Evolutionary conservation across 192 early-diverging fungal genomes (phyloP).

Genomic region (Dissophora globulifera): DNA sequence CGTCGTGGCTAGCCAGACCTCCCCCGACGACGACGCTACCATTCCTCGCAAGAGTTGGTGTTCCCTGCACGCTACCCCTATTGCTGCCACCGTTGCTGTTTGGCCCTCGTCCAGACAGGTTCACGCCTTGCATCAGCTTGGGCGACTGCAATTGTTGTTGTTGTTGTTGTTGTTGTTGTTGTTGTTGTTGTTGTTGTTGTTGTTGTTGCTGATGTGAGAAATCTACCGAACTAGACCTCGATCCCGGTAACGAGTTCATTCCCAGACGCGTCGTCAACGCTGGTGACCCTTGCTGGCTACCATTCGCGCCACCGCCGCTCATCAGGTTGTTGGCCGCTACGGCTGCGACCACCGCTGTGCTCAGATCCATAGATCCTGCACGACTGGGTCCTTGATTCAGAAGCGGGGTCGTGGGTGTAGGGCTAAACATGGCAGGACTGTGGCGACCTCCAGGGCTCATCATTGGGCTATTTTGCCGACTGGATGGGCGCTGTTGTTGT

Average conservation of each 20-base stretch:
- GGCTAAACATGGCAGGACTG: slow-evolving; percentile 46
- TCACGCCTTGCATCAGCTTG: slow-evolving; percentile 1
- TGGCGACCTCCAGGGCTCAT: slow-evolving; percentile 38
- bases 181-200: slow-evolving; percentile 46
- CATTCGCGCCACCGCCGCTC: slow-evolving; percentile 5
- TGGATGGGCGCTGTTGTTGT: slow-evolving; percentile 20
- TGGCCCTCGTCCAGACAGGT: neutral
- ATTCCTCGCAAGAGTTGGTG: slow-evolving; percentile 7
- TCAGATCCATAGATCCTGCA: slow-evolving; percentile 32
- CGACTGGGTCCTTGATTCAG: slow-evolving; percentile 25
- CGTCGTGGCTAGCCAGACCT: neutral
- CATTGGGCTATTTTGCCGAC: slow-evolving; percentile 40
- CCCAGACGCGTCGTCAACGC: slow-evolving; percentile 11
- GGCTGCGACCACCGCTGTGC: too few species aligned
- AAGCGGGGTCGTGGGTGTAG: slow-evolving; percentile 15
- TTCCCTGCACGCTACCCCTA: slow-evolving; percentile 10
- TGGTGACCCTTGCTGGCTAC: slow-evolving; percentile 29
- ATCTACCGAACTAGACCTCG: slow-evolving; percentile 30
- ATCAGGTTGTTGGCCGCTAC: slow-evolving; percentile 9
- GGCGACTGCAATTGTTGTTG: slow-evolving; percentile 3
- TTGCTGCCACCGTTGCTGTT: slow-evolving; percentile 7
- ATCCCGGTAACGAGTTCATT: slow-evolving; percentile 16
- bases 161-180: too few species aligned
- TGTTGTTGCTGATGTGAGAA: slow-evolving; percentile 30
- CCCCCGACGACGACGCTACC: too few species aligned